Conservation (phyloP, 2,329 filamentous ascomycete genomes). For the Drechslerella stenobrocha region DNA sequence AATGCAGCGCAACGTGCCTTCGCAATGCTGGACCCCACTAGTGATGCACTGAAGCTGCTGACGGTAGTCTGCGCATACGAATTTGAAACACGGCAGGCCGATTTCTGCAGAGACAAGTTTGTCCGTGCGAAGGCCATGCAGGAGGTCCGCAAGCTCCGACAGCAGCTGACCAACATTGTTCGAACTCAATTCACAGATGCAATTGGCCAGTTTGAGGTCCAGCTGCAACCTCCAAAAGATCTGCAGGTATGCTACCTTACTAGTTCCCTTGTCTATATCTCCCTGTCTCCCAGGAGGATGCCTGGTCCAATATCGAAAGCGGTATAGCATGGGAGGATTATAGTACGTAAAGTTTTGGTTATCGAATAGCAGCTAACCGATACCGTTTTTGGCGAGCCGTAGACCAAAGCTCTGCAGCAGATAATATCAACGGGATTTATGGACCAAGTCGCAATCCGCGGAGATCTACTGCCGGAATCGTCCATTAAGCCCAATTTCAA, state of each 20-base stretch:
- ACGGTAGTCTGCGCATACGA: slow-evolving; percentile 86
- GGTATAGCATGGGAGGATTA: slow-evolving; percentile 15
- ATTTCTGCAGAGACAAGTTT: slow-evolving; percentile 81
- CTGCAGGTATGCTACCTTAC: slow-evolving; percentile 62
- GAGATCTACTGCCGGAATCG: slow-evolving; percentile 77
- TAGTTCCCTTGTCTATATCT: too few relatives aligned
- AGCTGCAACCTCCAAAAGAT: slow-evolving; percentile 64
- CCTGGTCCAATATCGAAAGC: slow-evolving; percentile 25
- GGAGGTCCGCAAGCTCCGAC: slow-evolving; percentile 80
- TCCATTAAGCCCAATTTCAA: slow-evolving; percentile 57
- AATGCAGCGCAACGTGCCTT: slow-evolving; percentile 61
- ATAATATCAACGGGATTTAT: slow-evolving; percentile 91
- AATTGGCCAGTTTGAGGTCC: slow-evolving; percentile 63
- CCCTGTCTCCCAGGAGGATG: slow-evolving; percentile 4
- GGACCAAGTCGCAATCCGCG: slow-evolving; percentile 89
- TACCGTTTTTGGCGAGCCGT: slow-evolving; percentile 17
- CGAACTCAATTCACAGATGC: slow-evolving; percentile 70
- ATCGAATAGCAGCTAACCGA: slow-evolving; percentile 11
- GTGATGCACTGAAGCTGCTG: slow-evolving; percentile 86
- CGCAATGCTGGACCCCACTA: slow-evolving; percentile 75
- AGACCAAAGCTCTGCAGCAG: slow-evolving; percentile 77
- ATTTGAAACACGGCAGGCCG: slow-evolving; percentile 66
- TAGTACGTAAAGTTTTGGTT: slow-evolving; percentile 15
- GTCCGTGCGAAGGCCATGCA: slow-evolving; percentile 82
- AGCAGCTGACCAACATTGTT: slow-evolving; percentile 80